Percentiles rank a stretch among this genome's conserved stretches.
These are phyloP conservation scores for Dicorynia guianensis DNA, from an alignment of 306 rosid genomes.

Conservation along the genomic window DNA sequence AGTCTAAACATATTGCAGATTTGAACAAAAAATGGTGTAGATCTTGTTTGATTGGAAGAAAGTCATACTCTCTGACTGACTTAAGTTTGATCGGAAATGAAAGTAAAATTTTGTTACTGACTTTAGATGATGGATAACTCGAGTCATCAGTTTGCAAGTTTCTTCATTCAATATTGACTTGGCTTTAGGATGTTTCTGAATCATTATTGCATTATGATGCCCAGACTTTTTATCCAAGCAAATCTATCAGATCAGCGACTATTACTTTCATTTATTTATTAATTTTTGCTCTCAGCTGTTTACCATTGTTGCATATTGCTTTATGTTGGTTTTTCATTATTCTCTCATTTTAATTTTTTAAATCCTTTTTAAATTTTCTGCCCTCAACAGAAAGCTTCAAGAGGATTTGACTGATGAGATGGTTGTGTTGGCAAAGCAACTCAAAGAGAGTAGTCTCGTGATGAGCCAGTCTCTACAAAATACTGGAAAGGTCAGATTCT, in stretches of 20 bases:
- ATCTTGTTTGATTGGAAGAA: too few species aligned
- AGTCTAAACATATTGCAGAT: background rate
- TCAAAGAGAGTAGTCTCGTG: constrained; percentile 88
- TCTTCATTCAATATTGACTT: background rate
- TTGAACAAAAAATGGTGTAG: too few species aligned
- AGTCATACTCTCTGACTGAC: too few species aligned
- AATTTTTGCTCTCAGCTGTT: constrained; percentile 28
- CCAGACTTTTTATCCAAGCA: background rate
- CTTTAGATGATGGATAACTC: background rate
- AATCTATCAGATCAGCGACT: background rate
- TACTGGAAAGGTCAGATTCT: constrained; percentile 73
- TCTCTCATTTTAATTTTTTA: constrained; percentile 9
- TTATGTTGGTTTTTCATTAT: constrained; percentile 6
- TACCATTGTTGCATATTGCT: background rate
- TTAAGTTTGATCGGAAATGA: too few species aligned
- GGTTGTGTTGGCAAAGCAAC: constrained; percentile 91
- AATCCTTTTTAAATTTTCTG: constrained; percentile 25
- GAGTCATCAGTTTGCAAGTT: constrained; percentile 2
- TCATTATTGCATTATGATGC: constrained; percentile 13
- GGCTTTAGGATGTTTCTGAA: background rate
- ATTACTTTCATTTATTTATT: constrained; percentile 15
- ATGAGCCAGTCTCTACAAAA: constrained; percentile 81
- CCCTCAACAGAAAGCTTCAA: constrained; percentile 72
- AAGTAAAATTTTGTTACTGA: background rate
- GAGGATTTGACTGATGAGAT: constrained; percentile 96